phyloP scores from a whole-genome alignment of 148 eudicot genomes.

The Beta vulgaris region DNA sequence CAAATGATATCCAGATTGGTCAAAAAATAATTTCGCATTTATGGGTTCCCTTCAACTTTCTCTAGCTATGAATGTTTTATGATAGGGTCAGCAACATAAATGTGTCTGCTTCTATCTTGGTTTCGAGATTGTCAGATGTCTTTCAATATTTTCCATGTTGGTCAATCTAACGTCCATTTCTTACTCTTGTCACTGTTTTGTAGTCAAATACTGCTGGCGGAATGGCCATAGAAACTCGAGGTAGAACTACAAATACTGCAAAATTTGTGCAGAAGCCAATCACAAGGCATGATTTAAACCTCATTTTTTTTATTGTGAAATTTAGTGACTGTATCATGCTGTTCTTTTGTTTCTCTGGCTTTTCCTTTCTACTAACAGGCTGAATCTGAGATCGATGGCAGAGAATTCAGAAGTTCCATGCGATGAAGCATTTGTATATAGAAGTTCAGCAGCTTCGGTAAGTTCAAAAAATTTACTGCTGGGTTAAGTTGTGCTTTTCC shows the following conservation, averaged over 20 bases:
- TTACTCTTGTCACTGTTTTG: constrained; percentile 18
- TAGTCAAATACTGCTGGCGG: constrained; percentile 52
- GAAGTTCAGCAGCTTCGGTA: constrained; percentile 29
- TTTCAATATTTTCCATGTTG: neutral
- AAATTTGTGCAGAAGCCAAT: constrained; percentile 45
- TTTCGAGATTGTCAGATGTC: neutral
- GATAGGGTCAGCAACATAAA: neutral
- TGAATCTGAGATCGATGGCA: constrained; percentile 39
- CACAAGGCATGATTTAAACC: constrained; percentile 56
- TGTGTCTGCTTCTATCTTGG: neutral
- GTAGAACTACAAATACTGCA: constrained; percentile 36
- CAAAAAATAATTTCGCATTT: neutral
- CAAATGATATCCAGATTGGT: neutral
- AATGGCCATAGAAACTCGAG: constrained; percentile 56
- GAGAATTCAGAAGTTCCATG: neutral
- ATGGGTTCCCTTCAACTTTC: neutral
- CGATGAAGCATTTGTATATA: constrained; percentile 17
- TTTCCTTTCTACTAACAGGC: constrained; percentile 39
- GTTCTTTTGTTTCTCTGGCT: constrained; percentile 36
- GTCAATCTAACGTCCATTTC: constrained; percentile 6
- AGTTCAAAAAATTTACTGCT: constrained; percentile 33
- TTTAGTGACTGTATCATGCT: constrained; percentile 40
- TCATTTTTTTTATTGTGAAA: constrained; percentile 15
- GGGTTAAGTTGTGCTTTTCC: constrained; percentile 37
- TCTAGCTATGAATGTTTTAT: neutral